A percentile compares a stretch with the other conserved stretches of the same genome.
phyloP scores from a whole-genome alignment of 2,329 filamentous ascomycete species.

The Fusarium pseudonygamai region DNA sequence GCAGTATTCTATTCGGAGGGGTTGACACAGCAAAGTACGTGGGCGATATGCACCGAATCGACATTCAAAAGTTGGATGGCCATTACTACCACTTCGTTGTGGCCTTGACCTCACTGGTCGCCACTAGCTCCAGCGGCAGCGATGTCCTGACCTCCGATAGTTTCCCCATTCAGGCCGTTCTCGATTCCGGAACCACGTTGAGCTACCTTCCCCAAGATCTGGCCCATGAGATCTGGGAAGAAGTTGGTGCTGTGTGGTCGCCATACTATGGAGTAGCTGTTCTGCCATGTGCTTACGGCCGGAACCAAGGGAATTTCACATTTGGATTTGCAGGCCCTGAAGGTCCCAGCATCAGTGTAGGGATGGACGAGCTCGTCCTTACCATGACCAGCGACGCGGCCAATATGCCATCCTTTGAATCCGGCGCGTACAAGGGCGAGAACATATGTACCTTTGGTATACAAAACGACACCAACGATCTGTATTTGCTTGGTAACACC shows the following conservation, averaged over 20 bases:
- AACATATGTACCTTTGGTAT: slow-evolving; percentile 66
- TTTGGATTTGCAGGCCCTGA: slow-evolving; percentile 62
- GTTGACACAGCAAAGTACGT: slow-evolving; percentile 79
- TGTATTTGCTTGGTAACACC: slow-evolving; percentile 64
- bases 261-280: slow-evolving; percentile 51
- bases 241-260: slow-evolving; percentile 62
- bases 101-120: slow-evolving; percentile 58
- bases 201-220: slow-evolving; percentile 74
- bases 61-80: slow-evolving; percentile 58
- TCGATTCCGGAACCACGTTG: slow-evolving; percentile 80
- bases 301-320: slow-evolving; percentile 58
- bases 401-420: slow-evolving; percentile 48
- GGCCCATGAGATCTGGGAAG: slow-evolving; percentile 61
- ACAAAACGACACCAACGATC: slow-evolving; percentile 55
- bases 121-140: slow-evolving; percentile 59
- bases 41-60: slow-evolving; percentile 69
- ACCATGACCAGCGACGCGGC: slow-evolving; percentile 50
- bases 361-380: slow-evolving; percentile 66
- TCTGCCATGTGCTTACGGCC: slow-evolving; percentile 60
- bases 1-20: slow-evolving; percentile 82
- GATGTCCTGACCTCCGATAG: slow-evolving; percentile 55
- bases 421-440: slow-evolving; percentile 56
- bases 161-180: slow-evolving; percentile 67
- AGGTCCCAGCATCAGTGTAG: slow-evolving; percentile 61
- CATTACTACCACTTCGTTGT: slow-evolving; percentile 59